These are phyloP conservation scores for Paramecium sexaurelia DNA, from an alignment of 73 alveolate species.

Conservation along the genomic window DNA sequence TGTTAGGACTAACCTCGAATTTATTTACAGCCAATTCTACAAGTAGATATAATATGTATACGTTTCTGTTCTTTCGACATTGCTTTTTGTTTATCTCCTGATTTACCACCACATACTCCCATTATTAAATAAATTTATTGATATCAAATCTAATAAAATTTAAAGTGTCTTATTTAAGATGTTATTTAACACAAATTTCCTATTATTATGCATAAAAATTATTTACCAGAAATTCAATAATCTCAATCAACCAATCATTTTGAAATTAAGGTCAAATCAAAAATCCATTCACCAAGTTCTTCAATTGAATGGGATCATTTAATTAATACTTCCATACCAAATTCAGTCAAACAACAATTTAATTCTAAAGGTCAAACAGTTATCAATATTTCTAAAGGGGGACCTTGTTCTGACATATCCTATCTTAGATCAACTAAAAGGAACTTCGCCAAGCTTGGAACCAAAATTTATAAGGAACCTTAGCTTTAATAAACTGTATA, in stretches of 20 bases:
- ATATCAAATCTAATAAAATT: constrained; percentile 10
- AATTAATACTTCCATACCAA: constrained; percentile 34
- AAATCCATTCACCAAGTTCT: not conserved
- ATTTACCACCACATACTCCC: constrained; percentile 55
- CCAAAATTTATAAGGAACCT: constrained; percentile 37
- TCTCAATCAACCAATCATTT: not conserved
- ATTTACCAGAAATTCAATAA: not conserved
- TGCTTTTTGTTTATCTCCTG: not conserved
- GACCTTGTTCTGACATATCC: not conserved
- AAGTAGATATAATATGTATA: not conserved
- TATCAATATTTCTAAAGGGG: not conserved
- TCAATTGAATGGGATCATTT: constrained; percentile 31
- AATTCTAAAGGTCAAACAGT: not conserved
- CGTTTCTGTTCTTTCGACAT: constrained; percentile 21
- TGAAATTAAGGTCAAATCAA: not conserved
- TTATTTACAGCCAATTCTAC: not conserved
- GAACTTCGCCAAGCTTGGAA: not conserved
- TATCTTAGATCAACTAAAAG: constrained; percentile 34
- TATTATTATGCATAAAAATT: not conserved
- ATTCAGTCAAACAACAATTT: not conserved
- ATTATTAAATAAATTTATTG: constrained; percentile 37
- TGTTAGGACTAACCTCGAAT: constrained; percentile 48
- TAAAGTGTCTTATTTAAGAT: not conserved
- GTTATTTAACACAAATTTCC: not conserved
- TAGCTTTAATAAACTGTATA: constrained; percentile 17